Evolutionary conservation across 768 basidiomycete genomes (phyloP).

Genomic region (Cystofilobasidium capitatum): DNA sequence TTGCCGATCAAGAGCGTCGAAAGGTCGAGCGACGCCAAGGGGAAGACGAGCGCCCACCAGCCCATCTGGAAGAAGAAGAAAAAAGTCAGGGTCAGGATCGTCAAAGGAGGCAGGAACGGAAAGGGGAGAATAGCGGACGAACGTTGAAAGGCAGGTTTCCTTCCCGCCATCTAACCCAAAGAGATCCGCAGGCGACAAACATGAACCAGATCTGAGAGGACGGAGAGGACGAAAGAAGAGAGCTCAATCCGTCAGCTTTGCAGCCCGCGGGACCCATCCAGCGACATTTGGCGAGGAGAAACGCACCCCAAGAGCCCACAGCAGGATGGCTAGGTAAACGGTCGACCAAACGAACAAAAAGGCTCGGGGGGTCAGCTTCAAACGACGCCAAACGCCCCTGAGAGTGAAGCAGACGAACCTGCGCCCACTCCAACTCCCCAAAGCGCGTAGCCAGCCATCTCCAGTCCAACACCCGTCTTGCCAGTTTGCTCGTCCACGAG

Average conservation of each 20-base stretch:
- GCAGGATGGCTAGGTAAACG: constrained; percentile 24
- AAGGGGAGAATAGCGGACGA: constrained; percentile 10
- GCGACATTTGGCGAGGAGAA: background rate
- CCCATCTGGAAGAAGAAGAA: constrained; percentile 10
- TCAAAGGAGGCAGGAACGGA: background rate
- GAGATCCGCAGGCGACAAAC: constrained; percentile 23
- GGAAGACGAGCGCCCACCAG: constrained; percentile 25
- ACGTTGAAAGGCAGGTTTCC: constrained; percentile 27
- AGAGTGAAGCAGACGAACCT: background rate
- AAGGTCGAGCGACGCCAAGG: constrained; percentile 28
- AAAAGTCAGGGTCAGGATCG: background rate
- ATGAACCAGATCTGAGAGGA: constrained; percentile 28
- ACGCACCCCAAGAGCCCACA: constrained; percentile 28
- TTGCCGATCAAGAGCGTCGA: constrained; percentile 28
- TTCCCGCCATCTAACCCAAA: constrained; percentile 24
- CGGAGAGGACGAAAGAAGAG: background rate
- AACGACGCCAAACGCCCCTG: too few species aligned
- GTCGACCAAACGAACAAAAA: too few species aligned
- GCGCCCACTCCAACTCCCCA: constrained; percentile 23
- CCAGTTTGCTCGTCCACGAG: background rate
- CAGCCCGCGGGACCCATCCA: background rate
- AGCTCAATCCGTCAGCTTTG: too few species aligned
- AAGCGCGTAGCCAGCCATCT: constrained; percentile 23
- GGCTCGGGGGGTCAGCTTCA: too few species aligned
- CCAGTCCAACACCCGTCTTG: background rate